These are phyloP conservation scores for Fraxinus paxiana DNA, from an alignment of 305 asterid species.

Conservation along the genomic window DNA sequence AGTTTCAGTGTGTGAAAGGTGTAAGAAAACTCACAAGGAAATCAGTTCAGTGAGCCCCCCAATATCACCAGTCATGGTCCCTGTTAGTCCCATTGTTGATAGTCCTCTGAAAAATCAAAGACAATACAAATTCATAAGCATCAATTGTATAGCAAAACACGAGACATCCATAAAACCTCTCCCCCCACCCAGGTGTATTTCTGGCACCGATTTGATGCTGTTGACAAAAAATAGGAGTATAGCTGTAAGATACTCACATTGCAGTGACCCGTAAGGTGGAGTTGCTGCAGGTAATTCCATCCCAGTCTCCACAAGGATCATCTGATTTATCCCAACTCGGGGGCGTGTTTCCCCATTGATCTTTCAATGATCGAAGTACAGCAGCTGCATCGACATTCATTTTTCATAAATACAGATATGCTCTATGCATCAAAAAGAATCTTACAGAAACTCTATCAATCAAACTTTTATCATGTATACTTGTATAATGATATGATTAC, in stretches of 20 bases:
- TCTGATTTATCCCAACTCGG: slow-evolving; percentile 73
- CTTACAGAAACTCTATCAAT: neutral
- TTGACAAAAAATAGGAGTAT: neutral
- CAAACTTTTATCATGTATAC: neutral
- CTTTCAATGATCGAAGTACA: slow-evolving; percentile 69
- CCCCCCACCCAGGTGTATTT: neutral
- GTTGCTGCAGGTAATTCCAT: slow-evolving; percentile 73
- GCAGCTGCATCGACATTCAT: slow-evolving; percentile 49
- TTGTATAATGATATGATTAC: neutral
- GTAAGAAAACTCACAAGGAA: slow-evolving; percentile 65
- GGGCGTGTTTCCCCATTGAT: slow-evolving; percentile 73
- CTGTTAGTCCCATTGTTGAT: slow-evolving; percentile 77
- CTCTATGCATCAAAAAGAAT: neutral
- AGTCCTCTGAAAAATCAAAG: slow-evolving; percentile 56
- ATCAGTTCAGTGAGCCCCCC: slow-evolving; percentile 74
- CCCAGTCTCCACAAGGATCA: slow-evolving; percentile 89
- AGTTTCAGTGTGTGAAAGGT: neutral
- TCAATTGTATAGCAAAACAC: neutral
- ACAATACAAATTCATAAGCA: neutral
- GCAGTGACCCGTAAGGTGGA: slow-evolving; percentile 71
- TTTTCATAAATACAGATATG: neutral
- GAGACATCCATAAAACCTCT: neutral
- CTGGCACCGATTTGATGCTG: neutral
- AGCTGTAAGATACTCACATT: slow-evolving; percentile 37
- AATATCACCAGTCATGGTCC: slow-evolving; percentile 75